Evolutionary conservation across 768 basidiomycete species (phyloP), one percentile per base, ranked within the genome.

Genomic region (Coprinopsis strossmayeri): DNA sequence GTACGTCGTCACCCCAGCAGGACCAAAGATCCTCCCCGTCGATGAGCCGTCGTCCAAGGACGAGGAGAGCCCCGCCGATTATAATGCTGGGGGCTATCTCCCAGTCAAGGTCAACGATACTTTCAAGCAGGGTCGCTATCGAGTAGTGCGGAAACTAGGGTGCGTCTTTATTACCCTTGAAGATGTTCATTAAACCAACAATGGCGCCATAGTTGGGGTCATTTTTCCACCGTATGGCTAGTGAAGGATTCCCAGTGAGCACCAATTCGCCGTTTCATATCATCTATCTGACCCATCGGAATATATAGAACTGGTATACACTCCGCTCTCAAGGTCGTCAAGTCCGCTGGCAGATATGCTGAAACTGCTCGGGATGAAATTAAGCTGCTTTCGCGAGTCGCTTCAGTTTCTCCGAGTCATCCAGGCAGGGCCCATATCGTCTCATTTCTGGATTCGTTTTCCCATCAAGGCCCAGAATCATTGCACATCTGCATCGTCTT

Each of bases 281-380:
- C 48, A 20, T 45, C 20, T 27, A 44, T 40, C 40, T 34, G 26
- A 13, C 38, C 25, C 13, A 32, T 38, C 27, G 24, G 58, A 48
- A 62, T 51, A 45, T 27, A 18, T 57, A 94, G 91, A 5, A 71
- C 75, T 35, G 74, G 77, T 26, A 73, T 78, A 34, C 92, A 93
- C 65, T 91, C 91, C 38, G 92, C 92, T 13, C 79, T 96, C 62
- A 96, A 96, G 65, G 84, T 96, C 48, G 90, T 94, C 67, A 95
- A 95, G 69, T 95, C 93, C 24, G 94, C 92, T 18, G 81, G 83
- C 20, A 84, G 93, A 55, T 98, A 98, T 68, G 90, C 92, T 52
- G 94, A 97, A 64, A 97, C 95, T 3, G 95, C 95, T 24, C 79
- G 87, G 44, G 95, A 98, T 64, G 95, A 98, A 69, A 97, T 98